Evolutionary conservation across 768 basidiomycete species (phyloP).

Genomic region (Tricholoma terreum): DNA sequence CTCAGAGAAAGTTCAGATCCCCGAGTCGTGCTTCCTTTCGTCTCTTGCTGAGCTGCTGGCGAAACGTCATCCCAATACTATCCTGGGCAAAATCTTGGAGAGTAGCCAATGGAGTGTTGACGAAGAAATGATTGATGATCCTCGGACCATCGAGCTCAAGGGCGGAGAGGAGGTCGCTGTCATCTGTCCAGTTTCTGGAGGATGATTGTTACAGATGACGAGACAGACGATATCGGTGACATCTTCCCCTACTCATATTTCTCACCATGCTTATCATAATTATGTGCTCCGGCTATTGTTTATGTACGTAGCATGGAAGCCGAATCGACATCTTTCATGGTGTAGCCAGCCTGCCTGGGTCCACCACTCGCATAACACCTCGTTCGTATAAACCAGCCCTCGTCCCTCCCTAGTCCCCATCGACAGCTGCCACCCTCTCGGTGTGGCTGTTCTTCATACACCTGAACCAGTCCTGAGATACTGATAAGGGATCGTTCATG

Average conservation of each 20-base stretch:
- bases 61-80: slow-evolving; percentile 49
- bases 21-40: slow-evolving; percentile 44
- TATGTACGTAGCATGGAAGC: neutral
- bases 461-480: slow-evolving; percentile 45
- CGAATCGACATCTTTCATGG: neutral
- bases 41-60: slow-evolving; percentile 50
- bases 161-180: slow-evolving; percentile 79
- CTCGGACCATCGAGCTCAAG: slow-evolving; percentile 41
- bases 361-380: slow-evolving; percentile 26
- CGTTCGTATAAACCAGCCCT: slow-evolving; percentile 47
- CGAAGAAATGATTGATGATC: slow-evolving; percentile 73
- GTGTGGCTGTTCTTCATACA: slow-evolving; percentile 45
- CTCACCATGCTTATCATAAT: slow-evolving; percentile 1
- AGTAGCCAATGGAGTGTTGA: slow-evolving; percentile 77
- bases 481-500: slow-evolving; percentile 43
- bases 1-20: slow-evolving; percentile 51
- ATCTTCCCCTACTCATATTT: neutral
- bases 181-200: slow-evolving; percentile 82
- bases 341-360: slow-evolving; percentile 22
- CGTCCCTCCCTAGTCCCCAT: slow-evolving; percentile 32
- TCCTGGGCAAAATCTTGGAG: slow-evolving; percentile 51
- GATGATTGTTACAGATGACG: slow-evolving; percentile 33
- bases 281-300: neutral
- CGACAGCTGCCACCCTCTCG: slow-evolving; percentile 9
- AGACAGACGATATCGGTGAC: neutral